Evolutionary conservation across 176 grass and related monocot genomes (phyloP), one percentile per base, ranked within the genome.

Genomic region (Musa schizocarpa): DNA sequence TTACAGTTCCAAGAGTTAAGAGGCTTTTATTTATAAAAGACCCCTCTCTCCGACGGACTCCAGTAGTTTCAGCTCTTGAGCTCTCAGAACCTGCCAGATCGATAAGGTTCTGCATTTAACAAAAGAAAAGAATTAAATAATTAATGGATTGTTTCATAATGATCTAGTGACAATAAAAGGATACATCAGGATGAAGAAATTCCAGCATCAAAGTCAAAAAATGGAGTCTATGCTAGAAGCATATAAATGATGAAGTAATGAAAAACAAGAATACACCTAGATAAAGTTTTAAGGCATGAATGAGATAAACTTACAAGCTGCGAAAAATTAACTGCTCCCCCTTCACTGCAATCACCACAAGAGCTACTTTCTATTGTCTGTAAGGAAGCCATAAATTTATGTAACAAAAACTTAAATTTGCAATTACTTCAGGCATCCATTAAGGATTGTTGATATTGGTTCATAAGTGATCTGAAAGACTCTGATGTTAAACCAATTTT

Each of bases 1-100:
- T 67, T 83, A 95, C 96, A 1, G 96, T 99, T 92, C 96, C 96
- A 84, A 99, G 88, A 85, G 96, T 95, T 85, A 99, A 86, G 75
- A 99, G 82, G 82, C 91, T 95, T 89, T 99, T 99, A 86, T 99
- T 99, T 29, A 99, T 99, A 81, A 95, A 99, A 85, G 91, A 99
- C 84, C 96, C 96, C 89, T 99, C 96, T 84, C 95, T 99, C 65
- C 86, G 85, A 63, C 87, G 96, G 73, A 99, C 83, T 88, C 96
- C 96, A 76, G 96, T 95, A 34, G 96, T 99, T 89, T 99, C 96
- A 52, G 87, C 96, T 80, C 85, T 92, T 81, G 96, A 99, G 79
- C 91, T 99, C 84, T 99, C 96, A 76, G 96, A 99, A 88, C 91
- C 96, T 79, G 96, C 96, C 83, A 99, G 86, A 92, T 99, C 96